phyloP scores from a whole-genome alignment of 2,329 filamentous ascomycete species.

The Colletotrichum gigasporum region DNA sequence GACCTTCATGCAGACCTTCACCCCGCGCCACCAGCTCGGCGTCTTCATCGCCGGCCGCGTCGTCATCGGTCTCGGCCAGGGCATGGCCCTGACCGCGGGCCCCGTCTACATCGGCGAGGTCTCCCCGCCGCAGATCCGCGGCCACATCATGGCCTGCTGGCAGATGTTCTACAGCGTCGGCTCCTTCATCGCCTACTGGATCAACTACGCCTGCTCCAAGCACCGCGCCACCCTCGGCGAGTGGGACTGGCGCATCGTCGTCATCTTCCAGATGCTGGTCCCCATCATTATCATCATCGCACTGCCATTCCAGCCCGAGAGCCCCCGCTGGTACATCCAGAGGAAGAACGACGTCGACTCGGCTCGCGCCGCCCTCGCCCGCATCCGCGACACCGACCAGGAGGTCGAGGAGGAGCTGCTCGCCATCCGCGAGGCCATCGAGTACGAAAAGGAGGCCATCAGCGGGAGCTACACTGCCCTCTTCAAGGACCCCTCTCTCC shows the following conservation, averaged over 20 bases:
- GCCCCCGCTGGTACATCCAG: slow-evolving; percentile 75
- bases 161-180: slow-evolving; percentile 73
- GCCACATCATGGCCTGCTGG: slow-evolving; percentile 74
- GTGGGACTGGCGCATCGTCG: slow-evolving; percentile 79
- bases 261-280: slow-evolving; percentile 78
- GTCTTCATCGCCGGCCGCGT: slow-evolving; percentile 76
- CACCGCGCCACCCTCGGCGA: slow-evolving; percentile 66
- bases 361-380: slow-evolving; percentile 66
- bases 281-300: slow-evolving; percentile 69
- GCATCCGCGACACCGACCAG: slow-evolving; percentile 70
- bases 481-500: slow-evolving; percentile 75
- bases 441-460: slow-evolving; percentile 77
- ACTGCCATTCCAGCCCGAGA: slow-evolving; percentile 74
- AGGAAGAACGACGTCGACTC: slow-evolving; percentile 66
- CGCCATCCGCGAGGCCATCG: slow-evolving; percentile 72
- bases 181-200: slow-evolving; percentile 61
- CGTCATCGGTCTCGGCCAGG: slow-evolving; percentile 76
- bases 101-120: slow-evolving; percentile 33
- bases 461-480: slow-evolving; percentile 69
- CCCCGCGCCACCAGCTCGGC: slow-evolving; percentile 68
- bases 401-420: slow-evolving; percentile 74
- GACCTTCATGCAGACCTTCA: slow-evolving; percentile 75
- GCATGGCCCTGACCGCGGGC: slow-evolving; percentile 57
- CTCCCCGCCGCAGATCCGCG: slow-evolving; percentile 47
- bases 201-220: slow-evolving; percentile 69